phyloP scores from a whole-genome alignment of 78 protist species.

The Fonticula alba region DNA sequence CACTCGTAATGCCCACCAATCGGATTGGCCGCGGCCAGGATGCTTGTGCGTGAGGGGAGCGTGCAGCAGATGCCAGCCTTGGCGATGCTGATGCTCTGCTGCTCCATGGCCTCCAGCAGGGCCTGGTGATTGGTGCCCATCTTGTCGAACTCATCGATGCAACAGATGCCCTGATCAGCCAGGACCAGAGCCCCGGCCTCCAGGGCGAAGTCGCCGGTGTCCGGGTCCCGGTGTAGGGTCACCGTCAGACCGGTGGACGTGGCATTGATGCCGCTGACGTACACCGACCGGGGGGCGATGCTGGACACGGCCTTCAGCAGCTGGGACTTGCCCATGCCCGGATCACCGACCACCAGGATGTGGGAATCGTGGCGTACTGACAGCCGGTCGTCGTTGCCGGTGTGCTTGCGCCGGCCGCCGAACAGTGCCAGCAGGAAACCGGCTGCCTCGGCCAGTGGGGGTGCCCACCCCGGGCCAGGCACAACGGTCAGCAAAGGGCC shows the following conservation, averaged over 20 bases:
- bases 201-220: slow-evolving; percentile 67
- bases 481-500: no score
- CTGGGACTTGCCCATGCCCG: slow-evolving; percentile 92
- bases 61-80: slow-evolving; percentile 87
- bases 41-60: slow-evolving; percentile 77
- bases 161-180: slow-evolving; percentile 61
- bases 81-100: slow-evolving; percentile 83
- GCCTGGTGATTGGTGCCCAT: slow-evolving; percentile 56
- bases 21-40: slow-evolving; percentile 98
- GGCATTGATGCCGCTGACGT: slow-evolving; percentile 93
- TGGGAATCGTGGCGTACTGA: slow-evolving; percentile 78
- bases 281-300: slow-evolving; percentile 83
- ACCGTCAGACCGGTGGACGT: slow-evolving; percentile 91
- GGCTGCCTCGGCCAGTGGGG: slow-evolving; percentile 35
- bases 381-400: slow-evolving; percentile 9
- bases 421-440: slow-evolving; percentile 83
- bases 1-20: slow-evolving; percentile 80
- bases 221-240: slow-evolving; percentile 53
- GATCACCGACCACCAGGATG: slow-evolving; percentile 93
- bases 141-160: slow-evolving; percentile 99
- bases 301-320: slow-evolving; percentile 55
- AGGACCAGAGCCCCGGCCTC: slow-evolving; percentile 89
- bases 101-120: slow-evolving; percentile 84
- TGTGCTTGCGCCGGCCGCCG: slow-evolving; percentile 62
- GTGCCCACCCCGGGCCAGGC: no score